Evolutionary conservation across 106 monocot genomes (phyloP).

Genomic region (Ottelia alismoides): DNA sequence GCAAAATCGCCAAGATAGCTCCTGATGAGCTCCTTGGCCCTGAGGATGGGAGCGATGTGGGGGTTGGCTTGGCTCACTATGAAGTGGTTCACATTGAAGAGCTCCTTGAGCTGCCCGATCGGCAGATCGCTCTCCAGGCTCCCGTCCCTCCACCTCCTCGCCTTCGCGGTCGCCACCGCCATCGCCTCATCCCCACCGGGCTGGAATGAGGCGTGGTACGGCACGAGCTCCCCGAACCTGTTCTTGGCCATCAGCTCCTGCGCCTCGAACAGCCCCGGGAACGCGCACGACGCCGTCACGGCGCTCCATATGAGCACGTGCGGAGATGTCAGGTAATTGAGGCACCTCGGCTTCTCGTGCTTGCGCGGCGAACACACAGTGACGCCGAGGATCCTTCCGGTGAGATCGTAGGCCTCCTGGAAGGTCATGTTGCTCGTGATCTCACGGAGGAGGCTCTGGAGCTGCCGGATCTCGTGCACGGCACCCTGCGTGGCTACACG

Average conservation of each 20-base stretch:
- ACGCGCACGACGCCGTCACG: slow-evolving; percentile 13
- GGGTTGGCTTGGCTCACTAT: slow-evolving; percentile 18
- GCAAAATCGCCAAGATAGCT: slow-evolving; percentile 6
- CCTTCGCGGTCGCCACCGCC: neutral
- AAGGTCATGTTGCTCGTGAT: slow-evolving; percentile 83
- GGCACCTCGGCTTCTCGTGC: slow-evolving; percentile 8
- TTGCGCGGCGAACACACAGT: slow-evolving; percentile 7
- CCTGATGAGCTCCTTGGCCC: slow-evolving; percentile 12
- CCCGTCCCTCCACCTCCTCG: slow-evolving; percentile 11
- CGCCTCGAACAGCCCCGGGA: slow-evolving; percentile 18
- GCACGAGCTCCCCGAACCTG: slow-evolving; percentile 2
- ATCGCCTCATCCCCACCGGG: neutral
- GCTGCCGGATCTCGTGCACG: slow-evolving; percentile 66
- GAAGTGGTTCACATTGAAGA: slow-evolving; percentile 19
- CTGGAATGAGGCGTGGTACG: slow-evolving; percentile 2
- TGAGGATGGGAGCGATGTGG: slow-evolving; percentile 7
- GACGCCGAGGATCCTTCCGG: slow-evolving; percentile 7
- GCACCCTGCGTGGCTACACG: slow-evolving; percentile 56
- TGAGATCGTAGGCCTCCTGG: slow-evolving; percentile 40
- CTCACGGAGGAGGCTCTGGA: slow-evolving; percentile 57
- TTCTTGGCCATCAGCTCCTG: slow-evolving; percentile 17
- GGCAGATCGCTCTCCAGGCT: slow-evolving; percentile 17
- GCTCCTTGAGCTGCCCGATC: slow-evolving; percentile 17
- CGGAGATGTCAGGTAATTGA: slow-evolving; percentile 12
- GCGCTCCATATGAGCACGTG: slow-evolving; percentile 18